Base-by-base conservation (phyloP, 208 protist genomes). In the Leishmania tropica region DNA sequence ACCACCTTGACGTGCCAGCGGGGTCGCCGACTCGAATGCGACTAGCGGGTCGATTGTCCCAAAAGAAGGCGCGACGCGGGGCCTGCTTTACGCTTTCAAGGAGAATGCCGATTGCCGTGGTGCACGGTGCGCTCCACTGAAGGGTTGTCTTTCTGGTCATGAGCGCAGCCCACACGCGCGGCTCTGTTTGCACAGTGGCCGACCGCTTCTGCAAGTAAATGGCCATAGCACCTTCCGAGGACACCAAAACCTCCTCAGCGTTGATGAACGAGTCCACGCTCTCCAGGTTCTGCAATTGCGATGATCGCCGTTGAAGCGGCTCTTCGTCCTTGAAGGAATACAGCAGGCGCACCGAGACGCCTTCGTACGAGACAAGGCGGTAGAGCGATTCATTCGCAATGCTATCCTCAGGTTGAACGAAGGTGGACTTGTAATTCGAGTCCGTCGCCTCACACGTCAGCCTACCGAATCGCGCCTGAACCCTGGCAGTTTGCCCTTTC, bases 391-490 rank as follows among this genome's bases (percentile, higher is more conserved):
- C 65, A 5, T 17, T 54, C 15, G 11, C 35, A 54, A 24, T 45
- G 28, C 83, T 74, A 28, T 80, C 75, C 5, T 81, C 79, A 28
- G 79, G 75, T 1, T 10, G 75, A 45, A 86, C 78, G 47, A 92
- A 87, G 15, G 76, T 45, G 1, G 86, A 78, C 24, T 76, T 68
- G 74, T 85, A 90, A 31, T 78, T 56, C 0, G 82, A 53, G 56
- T 93, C 81, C 15, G 86, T 90, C 17, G 86, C 81, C 31, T 91
- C 86, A 68, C 90, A 91, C 13, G 37, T 75, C 7, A 93, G 67
- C 40, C 35, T 83, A 1, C 65, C 28, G 45, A 91, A 81, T 77
- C 80, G 82, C 15, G 58, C 75, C 8, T 81, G 77, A 0, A 87
- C 54, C 1, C 84, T 58, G 3, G 81, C 83, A 2, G 53, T 76